Conservation (phyloP, 129 eudicot genomes). For the Deinandra increscens region DNA sequence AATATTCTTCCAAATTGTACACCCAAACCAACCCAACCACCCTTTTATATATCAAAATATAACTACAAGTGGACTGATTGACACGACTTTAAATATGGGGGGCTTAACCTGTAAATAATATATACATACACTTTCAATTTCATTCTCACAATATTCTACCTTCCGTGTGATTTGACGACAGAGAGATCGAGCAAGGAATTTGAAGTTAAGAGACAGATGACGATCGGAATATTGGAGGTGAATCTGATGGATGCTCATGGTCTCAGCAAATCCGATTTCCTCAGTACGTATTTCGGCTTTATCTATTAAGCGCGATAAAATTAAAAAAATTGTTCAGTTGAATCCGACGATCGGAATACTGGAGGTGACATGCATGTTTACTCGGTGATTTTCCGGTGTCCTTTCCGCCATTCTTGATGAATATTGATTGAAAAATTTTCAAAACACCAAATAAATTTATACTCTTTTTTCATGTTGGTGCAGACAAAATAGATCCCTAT, state of each 20-base stretch:
- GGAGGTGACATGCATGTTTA: too few relatives aligned
- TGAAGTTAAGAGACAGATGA: slow-evolving; percentile 32
- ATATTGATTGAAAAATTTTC: too few relatives aligned
- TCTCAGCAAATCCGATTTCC: slow-evolving; percentile 50
- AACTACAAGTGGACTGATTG: background rate
- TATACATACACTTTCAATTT: background rate
- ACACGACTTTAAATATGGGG: background rate
- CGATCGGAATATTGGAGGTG: slow-evolving; percentile 70
- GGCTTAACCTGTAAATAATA: background rate
- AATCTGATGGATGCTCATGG: slow-evolving; percentile 52
- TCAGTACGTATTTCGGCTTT: slow-evolving; percentile 36
- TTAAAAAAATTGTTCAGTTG: too few relatives aligned
- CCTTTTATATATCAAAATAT: background rate
- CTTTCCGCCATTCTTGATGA: too few relatives aligned
- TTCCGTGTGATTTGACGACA: too few relatives aligned
- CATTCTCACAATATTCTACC: too few relatives aligned
- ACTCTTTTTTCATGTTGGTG: slow-evolving; percentile 19
- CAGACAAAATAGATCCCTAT: slow-evolving; percentile 62
- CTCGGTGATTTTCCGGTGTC: too few relatives aligned
- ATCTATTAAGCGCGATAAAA: too few relatives aligned
- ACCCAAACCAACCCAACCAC: background rate
- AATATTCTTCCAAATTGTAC: background rate
- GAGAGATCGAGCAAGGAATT: too few relatives aligned
- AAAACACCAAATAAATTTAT: too few relatives aligned
- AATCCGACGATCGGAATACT: slow-evolving; percentile 55